Evolutionary conservation across 2,329 filamentous ascomycete genomes (phyloP).

Genomic region (Domatiomyces globalis): DNA sequence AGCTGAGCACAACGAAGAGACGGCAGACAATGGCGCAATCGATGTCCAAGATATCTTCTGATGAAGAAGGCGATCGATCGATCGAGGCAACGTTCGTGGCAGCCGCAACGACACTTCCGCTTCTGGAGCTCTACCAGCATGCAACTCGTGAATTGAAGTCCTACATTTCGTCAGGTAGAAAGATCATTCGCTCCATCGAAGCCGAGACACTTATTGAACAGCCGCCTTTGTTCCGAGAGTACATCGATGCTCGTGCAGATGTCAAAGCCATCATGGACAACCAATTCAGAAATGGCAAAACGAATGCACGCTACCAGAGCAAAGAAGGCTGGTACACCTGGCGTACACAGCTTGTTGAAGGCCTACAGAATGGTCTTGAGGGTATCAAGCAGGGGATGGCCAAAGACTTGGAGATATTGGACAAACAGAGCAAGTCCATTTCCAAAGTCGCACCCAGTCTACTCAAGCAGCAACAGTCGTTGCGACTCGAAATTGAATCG

Average conservation of each 20-base stretch:
- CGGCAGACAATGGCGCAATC: conserved; percentile 52
- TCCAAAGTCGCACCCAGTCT: conserved; percentile 53
- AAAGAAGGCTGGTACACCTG: conserved; percentile 98
- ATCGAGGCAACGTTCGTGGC: conserved; percentile 41
- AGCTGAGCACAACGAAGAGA: conserved; percentile 88
- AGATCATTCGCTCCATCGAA: conserved; percentile 83
- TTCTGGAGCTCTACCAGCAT: conserved; percentile 89
- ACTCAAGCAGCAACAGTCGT: conserved; percentile 42
- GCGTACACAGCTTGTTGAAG: conserved; percentile 76
- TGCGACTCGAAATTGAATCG: conserved; percentile 51
- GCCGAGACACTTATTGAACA: conserved; percentile 79
- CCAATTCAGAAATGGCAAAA: conserved; percentile 95
- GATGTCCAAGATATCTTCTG: conserved; percentile 3
- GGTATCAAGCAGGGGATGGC: conserved; percentile 65
- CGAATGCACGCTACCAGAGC: conserved; percentile 73
- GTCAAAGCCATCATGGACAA: conserved; percentile 82
- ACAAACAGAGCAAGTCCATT: conserved; percentile 55
- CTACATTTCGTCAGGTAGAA: conserved; percentile 85
- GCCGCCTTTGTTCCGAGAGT: conserved; percentile 80
- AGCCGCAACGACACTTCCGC: conserved; percentile 78
- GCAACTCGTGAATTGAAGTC: conserved; percentile 79
- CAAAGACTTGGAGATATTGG: conserved; percentile 52
- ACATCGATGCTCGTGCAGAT: conserved; percentile 69
- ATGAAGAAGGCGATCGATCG: conserved; percentile 32
- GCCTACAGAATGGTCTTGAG: conserved; percentile 65